Percentiles rank a stretch among this genome's conserved stretches.
Evolutionary conservation across 768 basidiomycete genomes (phyloP).

Genomic region (Pisolithus sp.): DNA sequence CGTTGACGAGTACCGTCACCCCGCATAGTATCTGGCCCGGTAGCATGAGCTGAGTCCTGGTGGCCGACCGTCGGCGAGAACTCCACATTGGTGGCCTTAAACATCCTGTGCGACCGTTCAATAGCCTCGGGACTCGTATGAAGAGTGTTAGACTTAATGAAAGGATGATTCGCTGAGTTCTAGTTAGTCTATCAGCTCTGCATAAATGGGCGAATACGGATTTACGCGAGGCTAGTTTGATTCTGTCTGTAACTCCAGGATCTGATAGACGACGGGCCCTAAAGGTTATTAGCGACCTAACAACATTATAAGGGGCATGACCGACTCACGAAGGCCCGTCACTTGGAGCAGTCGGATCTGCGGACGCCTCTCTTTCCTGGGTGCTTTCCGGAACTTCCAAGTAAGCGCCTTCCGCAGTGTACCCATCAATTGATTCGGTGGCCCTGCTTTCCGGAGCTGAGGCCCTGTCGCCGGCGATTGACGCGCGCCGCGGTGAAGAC

Average conservation of each 20-base stretch:
- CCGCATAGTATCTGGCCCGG: neutral
- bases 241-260: neutral
- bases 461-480: neutral
- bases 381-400: too few species aligned
- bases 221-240: neutral
- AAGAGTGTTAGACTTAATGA: neutral
- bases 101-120: slow-evolving; percentile 18
- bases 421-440: too few species aligned
- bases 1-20: slow-evolving; percentile 11
- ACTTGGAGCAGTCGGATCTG: neutral
- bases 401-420: too few species aligned
- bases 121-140: slow-evolving; percentile 3
- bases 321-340: neutral
- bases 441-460: too few species aligned
- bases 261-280: neutral
- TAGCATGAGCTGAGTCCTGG: slow-evolving; percentile 18
- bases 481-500: neutral
- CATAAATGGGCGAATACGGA: neutral
- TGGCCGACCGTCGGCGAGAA: slow-evolving; percentile 37
- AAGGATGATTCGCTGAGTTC: slow-evolving; percentile 7
- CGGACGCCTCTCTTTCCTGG: too few species aligned
- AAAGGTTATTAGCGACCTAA: neutral
- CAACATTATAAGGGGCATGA: slow-evolving; percentile 10
- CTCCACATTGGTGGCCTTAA: slow-evolving; percentile 44
- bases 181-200: neutral